Evolutionary conservation across 176 grass and related monocot species (phyloP), one percentile per base, ranked within the genome.

Genomic region (Leersia perrieri): DNA sequence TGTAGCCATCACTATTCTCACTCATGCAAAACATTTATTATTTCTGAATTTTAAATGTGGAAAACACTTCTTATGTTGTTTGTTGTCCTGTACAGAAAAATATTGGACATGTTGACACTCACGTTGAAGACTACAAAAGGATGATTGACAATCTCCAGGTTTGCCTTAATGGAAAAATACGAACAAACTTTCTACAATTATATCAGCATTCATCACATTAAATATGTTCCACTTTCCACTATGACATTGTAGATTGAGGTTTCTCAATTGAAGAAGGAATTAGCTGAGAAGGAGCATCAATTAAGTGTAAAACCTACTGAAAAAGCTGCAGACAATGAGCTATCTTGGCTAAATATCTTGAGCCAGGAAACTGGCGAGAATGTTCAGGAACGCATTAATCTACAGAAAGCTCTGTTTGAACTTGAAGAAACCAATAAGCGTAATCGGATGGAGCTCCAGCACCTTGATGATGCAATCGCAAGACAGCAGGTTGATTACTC

Each of bases 351-450:
- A 51, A 99, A 99, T 93, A 76, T 91, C 73, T 93, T 99, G 85
- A 99, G 96, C 69, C 88, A 79, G 58, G 96, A 95, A 88, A 99
- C 93, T 51, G 89, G 90, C 60, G 96, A 95, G 82, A 99, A 95
- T 82, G 96, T 99, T 61, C 96, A 99, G 68, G 96, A 99, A 86
- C 89, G 93, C 58, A 99, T 99, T 88, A 99, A 99, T 76, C 89
- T 99, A 62, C 96, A 99, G 76, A 99, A 93, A 72, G 96, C 96
- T n/a, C 72, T 99, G 57, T 99, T 99, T 90, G 96, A 99, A 71
- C 78, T 99, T 2, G 93, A 99, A 84, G 96, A 99, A 88, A 99
- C 90, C 41, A 99, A 99, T 77, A 93, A 93, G 76, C 92, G 26
- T 49, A 99, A 99, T 35, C 90, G 90, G 36, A 87, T 88, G 79